Evolutionary conservation across 2,329 filamentous ascomycete genomes (phyloP), one percentile per base, ranked within the genome.

Genomic region (Ceratocystis harringtonii): DNA sequence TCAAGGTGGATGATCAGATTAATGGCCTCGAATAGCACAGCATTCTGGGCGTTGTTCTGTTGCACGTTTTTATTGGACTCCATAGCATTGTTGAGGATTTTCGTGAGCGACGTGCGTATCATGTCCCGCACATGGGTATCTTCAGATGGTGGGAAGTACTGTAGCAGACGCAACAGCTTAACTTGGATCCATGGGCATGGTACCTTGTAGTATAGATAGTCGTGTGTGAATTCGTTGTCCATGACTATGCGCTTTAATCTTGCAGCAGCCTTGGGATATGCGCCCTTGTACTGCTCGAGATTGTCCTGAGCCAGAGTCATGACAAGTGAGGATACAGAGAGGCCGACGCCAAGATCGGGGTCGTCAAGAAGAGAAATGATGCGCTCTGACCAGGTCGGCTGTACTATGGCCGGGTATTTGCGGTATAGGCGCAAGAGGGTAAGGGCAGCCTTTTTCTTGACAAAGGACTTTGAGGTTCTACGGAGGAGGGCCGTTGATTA

Each of bases 311-410:
- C 90, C 69, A 99, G 77, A 1, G 94, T 87, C 86, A 96, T 96
- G 69, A 99, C 87, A 3, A 99, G 80, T 4, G 94, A 99, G 0
- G 94, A 96, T 55, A 99, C 90, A 0, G 95, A 99, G 28, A 99
- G 81, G 6, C 90, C 90, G 43, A 99, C 94, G 65, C 94, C 94
- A 74, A 97, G 85, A 72, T 99, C 94, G 4, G 84, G 80, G 72
- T 99, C 94, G 74, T 99, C 94, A 92, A 99, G 96, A 52, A 99
- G 80, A n/a, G 94, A 94, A 73, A 99, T 94, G 73, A 99, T 96
- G 63, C 94, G 85, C 78, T 99, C 95, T 6, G 91, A 90, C 94
- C 94, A 99, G 78, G 96, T 92, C 36, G 90, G 88, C 72, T 96
- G 92, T 28, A 99, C 89, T 69, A 99, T 96, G 69, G 86, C 88